These are phyloP conservation scores for Panicum hallii DNA, from an alignment of 202 grass and related monocot genomes.

Conservation along the genomic window DNA sequence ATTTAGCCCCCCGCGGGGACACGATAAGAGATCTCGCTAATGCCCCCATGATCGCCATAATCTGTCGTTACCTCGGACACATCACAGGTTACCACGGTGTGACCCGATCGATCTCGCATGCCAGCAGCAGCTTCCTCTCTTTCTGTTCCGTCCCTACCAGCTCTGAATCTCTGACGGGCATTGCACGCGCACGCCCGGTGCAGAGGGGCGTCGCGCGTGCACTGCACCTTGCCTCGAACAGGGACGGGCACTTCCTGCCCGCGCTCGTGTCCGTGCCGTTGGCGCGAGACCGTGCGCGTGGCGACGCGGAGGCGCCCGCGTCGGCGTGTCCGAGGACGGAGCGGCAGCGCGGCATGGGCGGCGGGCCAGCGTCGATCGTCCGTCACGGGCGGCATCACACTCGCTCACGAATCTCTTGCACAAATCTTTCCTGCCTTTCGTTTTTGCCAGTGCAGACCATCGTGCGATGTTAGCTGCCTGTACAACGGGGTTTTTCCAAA, in stretches of 20 bases:
- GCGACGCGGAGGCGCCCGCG: neutral
- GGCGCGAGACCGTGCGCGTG: neutral
- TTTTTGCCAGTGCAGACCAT: neutral
- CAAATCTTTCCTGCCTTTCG: neutral
- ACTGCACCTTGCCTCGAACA: neutral
- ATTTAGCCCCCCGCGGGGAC: neutral
- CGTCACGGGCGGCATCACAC: neutral
- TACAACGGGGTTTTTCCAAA: neutral
- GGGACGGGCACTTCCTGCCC: neutral
- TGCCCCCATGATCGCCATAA: neutral
- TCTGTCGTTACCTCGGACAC: neutral
- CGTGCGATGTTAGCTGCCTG: neutral
- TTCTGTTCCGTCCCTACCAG: neutral
- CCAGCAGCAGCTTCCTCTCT: neutral
- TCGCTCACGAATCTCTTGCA: neutral
- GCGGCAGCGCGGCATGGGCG: slow-evolving; percentile 15
- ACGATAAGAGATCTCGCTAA: neutral
- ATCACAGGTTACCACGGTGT: neutral
- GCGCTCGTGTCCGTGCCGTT: neutral
- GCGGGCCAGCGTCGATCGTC: neutral
- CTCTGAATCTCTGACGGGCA: neutral
- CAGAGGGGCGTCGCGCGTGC: neutral
- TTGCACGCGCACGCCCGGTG: neutral
- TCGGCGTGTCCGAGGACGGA: neutral
- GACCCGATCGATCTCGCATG: neutral